These are phyloP conservation scores for Yamadazyma sp. DNA, from an alignment of 1,139 yeast species.

Conservation along the genomic window DNA sequence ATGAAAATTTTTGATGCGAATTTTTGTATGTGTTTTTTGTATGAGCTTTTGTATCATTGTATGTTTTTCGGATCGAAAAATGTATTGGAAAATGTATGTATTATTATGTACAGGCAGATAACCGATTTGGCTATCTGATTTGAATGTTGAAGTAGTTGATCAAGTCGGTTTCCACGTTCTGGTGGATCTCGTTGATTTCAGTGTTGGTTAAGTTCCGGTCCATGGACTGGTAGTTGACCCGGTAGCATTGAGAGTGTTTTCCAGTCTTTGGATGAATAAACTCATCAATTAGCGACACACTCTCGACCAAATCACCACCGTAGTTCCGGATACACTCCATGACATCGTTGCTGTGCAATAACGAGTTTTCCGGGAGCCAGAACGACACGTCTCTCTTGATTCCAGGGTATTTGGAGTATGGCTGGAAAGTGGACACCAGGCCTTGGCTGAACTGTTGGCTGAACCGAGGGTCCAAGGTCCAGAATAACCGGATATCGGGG, in stretches of 20 bases:
- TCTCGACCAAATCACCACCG: constrained; percentile 89
- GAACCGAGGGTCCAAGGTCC: constrained; percentile 86
- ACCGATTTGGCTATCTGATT: constrained; percentile 43
- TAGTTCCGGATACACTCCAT: constrained; percentile 87
- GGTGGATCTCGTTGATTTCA: constrained; percentile 74
- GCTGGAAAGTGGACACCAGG: constrained; percentile 69
- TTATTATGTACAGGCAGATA: not conserved
- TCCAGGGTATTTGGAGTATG: constrained; percentile 91
- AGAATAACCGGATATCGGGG: constrained; percentile 91
- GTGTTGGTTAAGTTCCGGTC: constrained; percentile 83
- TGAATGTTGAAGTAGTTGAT: constrained; percentile 55
- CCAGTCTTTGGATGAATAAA: constrained; percentile 84
- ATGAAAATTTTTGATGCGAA: not conserved
- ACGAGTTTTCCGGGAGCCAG: constrained; percentile 62
- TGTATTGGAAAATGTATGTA: no score
- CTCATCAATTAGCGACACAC: constrained; percentile 76
- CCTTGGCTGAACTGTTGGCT: constrained; percentile 66
- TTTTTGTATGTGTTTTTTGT: no score
- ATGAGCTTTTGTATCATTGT: no score
- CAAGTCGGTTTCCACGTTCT: constrained; percentile 57
- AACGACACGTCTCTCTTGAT: constrained; percentile 86
- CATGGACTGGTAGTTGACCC: constrained; percentile 94
- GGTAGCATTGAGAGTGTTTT: constrained; percentile 76
- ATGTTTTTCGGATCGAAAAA: no score
- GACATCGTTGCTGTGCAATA: constrained; percentile 80